Evolutionary conservation across 192 early-diverging fungal species (phyloP), one percentile per base, ranked within the genome.

Genomic region (Backusella tuberculispora): DNA sequence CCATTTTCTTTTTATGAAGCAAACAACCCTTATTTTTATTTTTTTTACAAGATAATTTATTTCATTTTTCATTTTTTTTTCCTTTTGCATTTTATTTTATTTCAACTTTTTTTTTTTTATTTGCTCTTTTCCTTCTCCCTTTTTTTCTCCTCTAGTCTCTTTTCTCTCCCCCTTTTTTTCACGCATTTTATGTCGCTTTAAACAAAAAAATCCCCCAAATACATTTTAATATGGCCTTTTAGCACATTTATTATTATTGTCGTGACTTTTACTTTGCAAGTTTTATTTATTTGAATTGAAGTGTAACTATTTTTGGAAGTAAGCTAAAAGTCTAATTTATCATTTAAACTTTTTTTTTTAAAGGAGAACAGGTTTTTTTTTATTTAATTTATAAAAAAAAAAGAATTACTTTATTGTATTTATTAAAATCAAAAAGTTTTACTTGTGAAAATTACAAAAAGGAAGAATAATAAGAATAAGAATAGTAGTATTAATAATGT

Each of bases 1-100:
- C 29, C 46, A 21, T 74, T 64, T 34, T 64, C 37, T 42, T 66
- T 66, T 34, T 74, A 44, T 74, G 53, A 66, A 65, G 53, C 47
- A 65, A 74, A 44, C 38, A 60, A 65, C 34, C 37, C 41, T 44
- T 71, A 17, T 34, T 6, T 68, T 68, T 34, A 0, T 21, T 38
- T 38, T 5, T 56, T 38, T 53, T 53, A 19, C 48, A 50, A 50
- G 48, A 50, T 50, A 50, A 50, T 50, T 50, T 50, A 50, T 50
- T 50, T 50, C 15, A 14, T 19, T 26, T 69, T 38, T 15, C 21
- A 40, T 45, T 45, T 69, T 69, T 41, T 13, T 69, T 50, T n/a
- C n/a, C n/a, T n/a, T n/a, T n/a, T n/a, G n/a, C n/a, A n/a, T n/a
- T n/a, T n/a, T n/a, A n/a, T n/a, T n/a, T n/a, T n/a, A n/a, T n/a